Conservation (phyloP, 305 asterid species). For the Fraxinus baroniana region DNA sequence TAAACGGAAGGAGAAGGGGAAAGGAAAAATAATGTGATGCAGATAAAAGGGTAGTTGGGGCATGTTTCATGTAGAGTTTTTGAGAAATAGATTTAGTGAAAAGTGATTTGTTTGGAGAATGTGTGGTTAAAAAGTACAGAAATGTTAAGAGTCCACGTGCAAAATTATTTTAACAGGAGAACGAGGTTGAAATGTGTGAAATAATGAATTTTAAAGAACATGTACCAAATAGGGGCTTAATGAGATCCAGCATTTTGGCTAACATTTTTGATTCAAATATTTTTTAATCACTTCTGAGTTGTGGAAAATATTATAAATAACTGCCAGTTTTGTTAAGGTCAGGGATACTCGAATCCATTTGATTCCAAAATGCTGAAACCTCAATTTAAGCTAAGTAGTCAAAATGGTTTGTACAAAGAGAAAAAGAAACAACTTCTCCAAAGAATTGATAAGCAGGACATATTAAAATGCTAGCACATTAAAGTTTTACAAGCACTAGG, state of each 20-base stretch:
- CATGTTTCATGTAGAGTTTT: not conserved
- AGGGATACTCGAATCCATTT: constrained; percentile 1
- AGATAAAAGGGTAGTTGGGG: not conserved
- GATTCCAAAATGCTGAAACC: constrained; percentile 6
- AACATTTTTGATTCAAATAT: not conserved
- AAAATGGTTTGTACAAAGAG: not conserved
- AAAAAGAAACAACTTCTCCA: not conserved
- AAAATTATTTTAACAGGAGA: not conserved
- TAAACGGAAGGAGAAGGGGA: not conserved
- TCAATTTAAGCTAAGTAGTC: not conserved
- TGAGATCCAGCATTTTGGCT: not conserved
- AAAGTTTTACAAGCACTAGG: not conserved
- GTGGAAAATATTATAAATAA: not conserved
- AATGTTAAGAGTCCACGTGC: not conserved
- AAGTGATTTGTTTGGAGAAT: not conserved
- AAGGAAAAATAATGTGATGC: not conserved
- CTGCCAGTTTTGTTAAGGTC: not conserved
- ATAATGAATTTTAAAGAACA: not conserved
- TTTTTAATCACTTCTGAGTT: not conserved
- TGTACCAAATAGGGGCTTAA: not conserved
- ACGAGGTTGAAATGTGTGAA: not conserved
- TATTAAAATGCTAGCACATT: not conserved
- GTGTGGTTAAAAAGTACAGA: not conserved
- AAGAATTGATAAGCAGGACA: not conserved
- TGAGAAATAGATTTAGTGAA: not conserved